phyloP scores from a whole-genome alignment of 495 filamentous ascomycete species.

The Xylaria grammica region DNA sequence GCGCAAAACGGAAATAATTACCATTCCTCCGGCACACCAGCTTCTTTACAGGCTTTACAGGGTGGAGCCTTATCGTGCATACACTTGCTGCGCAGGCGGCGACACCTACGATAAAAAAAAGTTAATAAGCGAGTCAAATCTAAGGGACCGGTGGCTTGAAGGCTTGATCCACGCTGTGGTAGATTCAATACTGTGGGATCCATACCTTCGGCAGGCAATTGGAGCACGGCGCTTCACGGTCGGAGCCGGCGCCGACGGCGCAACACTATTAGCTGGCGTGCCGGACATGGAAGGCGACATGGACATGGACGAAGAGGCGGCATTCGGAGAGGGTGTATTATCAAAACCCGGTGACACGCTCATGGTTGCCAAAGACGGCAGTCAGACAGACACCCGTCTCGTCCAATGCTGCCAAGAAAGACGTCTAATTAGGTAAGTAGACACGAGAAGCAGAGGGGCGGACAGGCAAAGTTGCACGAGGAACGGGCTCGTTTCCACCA shows the following conservation, averaged over 20 bases:
- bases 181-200: slow-evolving; percentile 9
- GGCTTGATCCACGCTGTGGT: slow-evolving; percentile 5
- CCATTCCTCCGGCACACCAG: slow-evolving; percentile 52
- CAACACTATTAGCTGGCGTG: slow-evolving; percentile 12
- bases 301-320: slow-evolving; percentile 17
- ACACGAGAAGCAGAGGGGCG: background rate
- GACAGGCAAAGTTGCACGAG: slow-evolving; percentile 14
- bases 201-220: slow-evolving; percentile 57
- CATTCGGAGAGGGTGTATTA: slow-evolving; percentile 19
- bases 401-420: background rate
- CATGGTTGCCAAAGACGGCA: slow-evolving; percentile 20
- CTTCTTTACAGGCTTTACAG: slow-evolving; percentile 48
- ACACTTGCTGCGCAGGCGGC: slow-evolving; percentile 57
- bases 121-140: slow-evolving; percentile 1
- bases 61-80: slow-evolving; percentile 51
- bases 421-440: background rate
- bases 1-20: slow-evolving; percentile 27
- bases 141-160: background rate
- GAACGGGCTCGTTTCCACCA: slow-evolving; percentile 10
- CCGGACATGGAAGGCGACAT: slow-evolving; percentile 22
- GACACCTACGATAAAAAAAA: slow-evolving; percentile 42
- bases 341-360: slow-evolving; percentile 27
- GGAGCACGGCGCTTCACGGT: slow-evolving; percentile 51
- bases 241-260: slow-evolving; percentile 26
- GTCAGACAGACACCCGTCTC: slow-evolving; percentile 20